Evolutionary conservation across 352 stramenopile species (phyloP).

Genomic region (Pythium phragmitis): DNA sequence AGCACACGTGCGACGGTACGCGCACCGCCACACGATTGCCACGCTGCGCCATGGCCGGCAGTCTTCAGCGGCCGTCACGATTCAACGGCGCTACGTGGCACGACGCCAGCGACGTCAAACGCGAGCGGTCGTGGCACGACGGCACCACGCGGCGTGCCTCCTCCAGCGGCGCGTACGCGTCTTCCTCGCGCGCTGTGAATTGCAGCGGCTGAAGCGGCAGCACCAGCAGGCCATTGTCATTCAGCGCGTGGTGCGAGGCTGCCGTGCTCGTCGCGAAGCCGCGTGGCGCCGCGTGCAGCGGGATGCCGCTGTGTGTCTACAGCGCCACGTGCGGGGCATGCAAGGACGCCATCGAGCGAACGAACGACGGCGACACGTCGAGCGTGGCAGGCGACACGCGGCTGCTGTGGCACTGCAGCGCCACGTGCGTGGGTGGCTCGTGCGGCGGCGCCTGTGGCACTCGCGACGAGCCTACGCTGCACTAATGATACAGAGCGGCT

Average conservation of each 20-base stretch:
- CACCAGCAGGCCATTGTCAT: constrained; percentile 36
- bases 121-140: constrained; percentile 28
- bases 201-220: constrained; percentile 15
- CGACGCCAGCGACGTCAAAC: constrained; percentile 40
- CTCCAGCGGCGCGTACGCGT: constrained; percentile 41
- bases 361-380: constrained; percentile 2
- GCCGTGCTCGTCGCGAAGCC: not conserved
- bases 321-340: constrained; percentile 34
- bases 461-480: constrained; percentile 6
- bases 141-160: constrained; percentile 21
- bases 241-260: constrained; percentile 35
- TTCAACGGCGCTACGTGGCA: constrained; percentile 40
- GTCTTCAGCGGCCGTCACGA: constrained; percentile 20
- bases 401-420: constrained; percentile 46
- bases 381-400: constrained; percentile 10
- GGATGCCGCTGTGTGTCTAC: constrained; percentile 38
- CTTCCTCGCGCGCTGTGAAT: constrained; percentile 27
- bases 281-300: not conserved
- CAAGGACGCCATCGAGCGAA: constrained; percentile 15
- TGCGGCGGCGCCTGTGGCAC: constrained; percentile 21
- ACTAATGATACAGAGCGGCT: constrained; percentile 4
- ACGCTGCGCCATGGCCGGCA: constrained; percentile 12
- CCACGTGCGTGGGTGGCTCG: constrained; percentile 34
- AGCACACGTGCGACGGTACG: constrained; percentile 38
- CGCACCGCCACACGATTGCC: constrained; percentile 37